Percentiles rank a stretch among this genome's conserved stretches.
Evolutionary conservation across 148 eudicot genomes (phyloP).

Genomic region (Rhododendron molle): DNA sequence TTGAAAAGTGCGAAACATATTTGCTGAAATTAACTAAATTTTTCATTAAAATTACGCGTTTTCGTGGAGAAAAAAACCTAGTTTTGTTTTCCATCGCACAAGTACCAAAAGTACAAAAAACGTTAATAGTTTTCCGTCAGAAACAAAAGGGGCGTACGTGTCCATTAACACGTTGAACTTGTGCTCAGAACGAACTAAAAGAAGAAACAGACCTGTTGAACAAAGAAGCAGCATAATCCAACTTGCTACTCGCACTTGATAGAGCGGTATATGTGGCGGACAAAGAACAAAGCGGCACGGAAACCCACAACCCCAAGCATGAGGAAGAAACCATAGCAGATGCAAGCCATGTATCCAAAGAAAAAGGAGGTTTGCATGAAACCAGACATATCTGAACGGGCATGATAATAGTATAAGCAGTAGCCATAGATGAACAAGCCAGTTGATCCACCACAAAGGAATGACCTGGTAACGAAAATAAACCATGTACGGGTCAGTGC

Average conservation of each 20-base stretch:
- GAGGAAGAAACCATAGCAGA: conserved; percentile 43
- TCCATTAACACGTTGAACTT: neutral
- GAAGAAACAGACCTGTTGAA: neutral
- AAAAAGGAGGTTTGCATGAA: conserved; percentile 44
- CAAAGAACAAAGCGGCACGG: conserved; percentile 39
- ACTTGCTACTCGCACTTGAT: conserved; percentile 33
- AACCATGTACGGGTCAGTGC: neutral
- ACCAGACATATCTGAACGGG: conserved; percentile 38
- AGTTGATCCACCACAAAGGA: conserved; percentile 45
- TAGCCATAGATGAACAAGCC: conserved; percentile 38
- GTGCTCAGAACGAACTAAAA: neutral
- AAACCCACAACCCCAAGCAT: conserved; percentile 42
- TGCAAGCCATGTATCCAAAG: conserved; percentile 45
- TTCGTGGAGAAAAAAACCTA: neutral
- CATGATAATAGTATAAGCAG: conserved; percentile 38
- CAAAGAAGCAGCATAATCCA: neutral
- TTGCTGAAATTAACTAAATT: neutral
- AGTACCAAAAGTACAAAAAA: neutral
- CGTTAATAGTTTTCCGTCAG: neutral
- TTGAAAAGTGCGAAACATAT: neutral
- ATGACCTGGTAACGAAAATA: conserved; percentile 23
- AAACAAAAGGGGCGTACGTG: neutral
- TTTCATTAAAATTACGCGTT: neutral
- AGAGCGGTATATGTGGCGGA: conserved; percentile 41
- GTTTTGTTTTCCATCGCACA: neutral